These are phyloP conservation scores for Wickerhamiella azymoides DNA, from an alignment of 805 yeast genomes.

Conservation along the genomic window DNA sequence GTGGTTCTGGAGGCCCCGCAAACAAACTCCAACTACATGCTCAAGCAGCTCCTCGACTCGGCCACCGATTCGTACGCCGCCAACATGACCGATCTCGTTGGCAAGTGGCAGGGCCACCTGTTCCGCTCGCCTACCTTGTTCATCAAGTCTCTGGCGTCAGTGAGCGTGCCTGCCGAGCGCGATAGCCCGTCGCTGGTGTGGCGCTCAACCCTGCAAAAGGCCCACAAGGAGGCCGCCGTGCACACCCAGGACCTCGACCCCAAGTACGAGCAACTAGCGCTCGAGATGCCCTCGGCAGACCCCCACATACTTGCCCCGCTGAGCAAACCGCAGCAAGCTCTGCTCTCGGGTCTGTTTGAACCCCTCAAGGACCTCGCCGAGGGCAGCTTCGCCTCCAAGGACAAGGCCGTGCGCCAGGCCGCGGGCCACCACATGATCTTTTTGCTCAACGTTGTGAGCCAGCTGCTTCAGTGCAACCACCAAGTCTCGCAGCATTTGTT, in stretches of 20 bases:
- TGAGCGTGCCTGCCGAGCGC: not conserved
- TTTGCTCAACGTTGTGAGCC: not conserved
- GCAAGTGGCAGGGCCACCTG: not conserved
- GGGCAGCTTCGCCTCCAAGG: not conserved
- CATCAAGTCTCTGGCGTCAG: not conserved
- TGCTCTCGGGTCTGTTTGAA: not conserved
- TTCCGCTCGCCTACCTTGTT: not conserved
- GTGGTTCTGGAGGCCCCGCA: conserved; percentile 1
- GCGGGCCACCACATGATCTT: not conserved
- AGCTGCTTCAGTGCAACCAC: not conserved
- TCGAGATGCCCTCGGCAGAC: not conserved
- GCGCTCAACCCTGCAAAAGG: not conserved
- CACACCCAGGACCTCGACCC: not conserved
- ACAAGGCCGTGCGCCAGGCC: not conserved
- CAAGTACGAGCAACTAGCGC: not conserved
- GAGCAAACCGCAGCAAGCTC: not conserved
- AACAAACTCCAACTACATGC: not conserved
- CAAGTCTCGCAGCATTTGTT: not conserved
- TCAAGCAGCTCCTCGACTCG: not conserved
- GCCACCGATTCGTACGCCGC: not conserved
- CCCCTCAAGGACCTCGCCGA: not conserved
- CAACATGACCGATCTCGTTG: not conserved
- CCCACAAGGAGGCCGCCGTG: not conserved
- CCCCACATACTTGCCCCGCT: not conserved
- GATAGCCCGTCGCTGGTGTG: not conserved